A percentile compares a stretch with the other conserved stretches of the same genome.
Conservation (phyloP, 441 rosid genomes). For the Hura crepitans region DNA sequence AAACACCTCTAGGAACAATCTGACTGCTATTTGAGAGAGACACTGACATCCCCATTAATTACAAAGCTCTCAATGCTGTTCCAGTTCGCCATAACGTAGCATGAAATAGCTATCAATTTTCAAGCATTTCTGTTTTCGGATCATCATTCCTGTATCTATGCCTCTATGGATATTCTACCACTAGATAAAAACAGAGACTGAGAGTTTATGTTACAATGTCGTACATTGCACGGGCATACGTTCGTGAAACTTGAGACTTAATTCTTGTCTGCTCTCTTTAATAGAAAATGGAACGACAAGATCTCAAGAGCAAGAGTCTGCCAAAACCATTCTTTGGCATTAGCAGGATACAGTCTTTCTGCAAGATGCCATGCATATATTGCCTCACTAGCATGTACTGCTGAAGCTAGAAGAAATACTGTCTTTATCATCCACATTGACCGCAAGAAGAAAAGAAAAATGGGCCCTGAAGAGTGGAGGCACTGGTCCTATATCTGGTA, state of each 20-base stretch:
- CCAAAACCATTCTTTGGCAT: conserved; percentile 88
- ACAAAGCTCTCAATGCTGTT: neutral
- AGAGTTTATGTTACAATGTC: neutral
- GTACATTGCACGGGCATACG: neutral
- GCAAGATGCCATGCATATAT: conserved; percentile 66
- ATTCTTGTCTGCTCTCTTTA: conserved; percentile 61
- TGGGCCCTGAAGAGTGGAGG: conserved; percentile 44
- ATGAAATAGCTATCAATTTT: neutral
- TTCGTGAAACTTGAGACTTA: neutral
- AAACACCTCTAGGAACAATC: too few species aligned
- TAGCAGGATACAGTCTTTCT: conserved; percentile 60
- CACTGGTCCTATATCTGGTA: conserved; percentile 68
- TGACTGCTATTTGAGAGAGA: too few species aligned
- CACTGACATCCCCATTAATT: too few species aligned
- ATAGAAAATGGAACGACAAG: conserved; percentile 58
- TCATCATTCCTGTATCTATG: too few species aligned
- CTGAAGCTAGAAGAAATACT: conserved; percentile 35
- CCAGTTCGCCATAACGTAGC: neutral
- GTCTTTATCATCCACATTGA: conserved; percentile 42
- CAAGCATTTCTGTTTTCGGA: neutral
- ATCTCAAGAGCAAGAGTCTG: conserved; percentile 70
- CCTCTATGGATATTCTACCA: too few species aligned
- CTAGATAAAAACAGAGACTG: neutral
- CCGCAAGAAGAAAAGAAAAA: conserved; percentile 50
- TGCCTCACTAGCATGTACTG: conserved; percentile 51